These are phyloP conservation scores for Rosa chinensis DNA, from an alignment of 306 rosid genomes.

Conservation along the genomic window DNA sequence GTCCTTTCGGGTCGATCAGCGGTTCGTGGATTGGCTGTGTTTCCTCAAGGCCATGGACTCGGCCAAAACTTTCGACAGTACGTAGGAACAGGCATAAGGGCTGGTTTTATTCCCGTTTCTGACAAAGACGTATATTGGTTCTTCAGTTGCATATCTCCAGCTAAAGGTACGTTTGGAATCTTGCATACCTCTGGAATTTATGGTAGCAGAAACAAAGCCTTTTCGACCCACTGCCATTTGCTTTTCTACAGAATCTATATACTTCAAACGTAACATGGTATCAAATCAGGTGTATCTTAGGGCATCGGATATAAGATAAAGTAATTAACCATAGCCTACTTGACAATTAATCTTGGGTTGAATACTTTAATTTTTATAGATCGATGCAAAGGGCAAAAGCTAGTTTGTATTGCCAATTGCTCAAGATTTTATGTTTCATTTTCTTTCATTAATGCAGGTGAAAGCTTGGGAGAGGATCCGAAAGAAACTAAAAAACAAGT, in stretches of 20 bases:
- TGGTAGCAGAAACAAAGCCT: no score
- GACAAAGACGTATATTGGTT: slow-evolving; percentile 26
- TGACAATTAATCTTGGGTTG: no score
- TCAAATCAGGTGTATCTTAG: no score
- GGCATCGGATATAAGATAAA: no score
- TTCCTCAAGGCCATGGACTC: slow-evolving; percentile 27
- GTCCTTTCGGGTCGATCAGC: slow-evolving; percentile 20
- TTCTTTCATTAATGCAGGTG: background rate
- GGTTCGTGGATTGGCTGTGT: slow-evolving; percentile 26
- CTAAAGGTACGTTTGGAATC: background rate
- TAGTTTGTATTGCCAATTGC: no score
- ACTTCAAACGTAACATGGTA: no score
- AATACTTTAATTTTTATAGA: no score
- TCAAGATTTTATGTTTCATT: background rate
- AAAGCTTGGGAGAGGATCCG: background rate
- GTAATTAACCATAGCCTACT: no score
- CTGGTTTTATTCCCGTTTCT: slow-evolving; percentile 27
- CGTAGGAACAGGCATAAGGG: slow-evolving; percentile 15
- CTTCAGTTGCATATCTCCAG: background rate
- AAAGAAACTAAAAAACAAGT: slow-evolving; percentile 15
- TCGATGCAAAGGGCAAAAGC: no score
- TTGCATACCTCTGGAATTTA: no score
- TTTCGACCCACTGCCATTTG: no score
- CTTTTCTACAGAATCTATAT: no score
- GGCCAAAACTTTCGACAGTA: slow-evolving; percentile 4